Percentiles rank a stretch among this genome's conserved stretches.
Evolutionary conservation across 176 grass and related monocot genomes (phyloP).

Genomic region (Phragmites australis): DNA sequence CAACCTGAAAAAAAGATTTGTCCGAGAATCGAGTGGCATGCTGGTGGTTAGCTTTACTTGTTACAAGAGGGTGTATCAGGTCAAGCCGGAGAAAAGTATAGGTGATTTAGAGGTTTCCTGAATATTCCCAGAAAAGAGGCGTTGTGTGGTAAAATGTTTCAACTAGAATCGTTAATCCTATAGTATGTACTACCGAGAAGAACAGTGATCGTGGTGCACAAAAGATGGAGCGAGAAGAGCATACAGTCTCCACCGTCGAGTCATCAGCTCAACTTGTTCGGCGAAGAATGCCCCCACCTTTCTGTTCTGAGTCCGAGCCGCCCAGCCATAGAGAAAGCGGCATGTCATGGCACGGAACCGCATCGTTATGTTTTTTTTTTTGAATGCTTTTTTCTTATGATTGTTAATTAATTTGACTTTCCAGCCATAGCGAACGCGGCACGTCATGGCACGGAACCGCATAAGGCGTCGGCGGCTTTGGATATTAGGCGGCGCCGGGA

Average conservation of each 20-base stretch:
- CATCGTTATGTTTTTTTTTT: too few species aligned
- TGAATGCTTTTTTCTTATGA: too few species aligned
- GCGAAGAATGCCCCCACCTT: too few species aligned
- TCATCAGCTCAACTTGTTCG: not conserved
- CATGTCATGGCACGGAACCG: not conserved
- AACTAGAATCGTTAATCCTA: not conserved
- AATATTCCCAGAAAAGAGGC: too few species aligned
- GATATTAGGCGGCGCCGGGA: not conserved
- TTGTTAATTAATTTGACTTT: too few species aligned
- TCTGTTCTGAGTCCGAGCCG: not conserved
- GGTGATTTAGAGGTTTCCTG: not conserved
- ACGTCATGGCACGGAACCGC: not conserved
- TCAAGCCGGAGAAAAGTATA: not conserved
- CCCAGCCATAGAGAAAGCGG: not conserved
- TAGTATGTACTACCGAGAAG: not conserved
- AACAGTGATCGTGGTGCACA: not conserved
- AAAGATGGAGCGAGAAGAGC: too few species aligned
- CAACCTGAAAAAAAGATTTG: too few species aligned
- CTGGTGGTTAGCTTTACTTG: not conserved
- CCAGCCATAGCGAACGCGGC: not conserved
- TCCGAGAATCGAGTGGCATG: constrained; percentile 21
- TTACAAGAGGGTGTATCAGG: not conserved
- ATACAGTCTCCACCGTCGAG: constrained; percentile 2
- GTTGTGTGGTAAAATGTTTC: too few species aligned
- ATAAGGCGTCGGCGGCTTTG: constrained; percentile 42